These are phyloP conservation scores for Uronychia binucleata DNA, from an alignment of 73 alveolate genomes.

Conservation along the genomic window DNA sequence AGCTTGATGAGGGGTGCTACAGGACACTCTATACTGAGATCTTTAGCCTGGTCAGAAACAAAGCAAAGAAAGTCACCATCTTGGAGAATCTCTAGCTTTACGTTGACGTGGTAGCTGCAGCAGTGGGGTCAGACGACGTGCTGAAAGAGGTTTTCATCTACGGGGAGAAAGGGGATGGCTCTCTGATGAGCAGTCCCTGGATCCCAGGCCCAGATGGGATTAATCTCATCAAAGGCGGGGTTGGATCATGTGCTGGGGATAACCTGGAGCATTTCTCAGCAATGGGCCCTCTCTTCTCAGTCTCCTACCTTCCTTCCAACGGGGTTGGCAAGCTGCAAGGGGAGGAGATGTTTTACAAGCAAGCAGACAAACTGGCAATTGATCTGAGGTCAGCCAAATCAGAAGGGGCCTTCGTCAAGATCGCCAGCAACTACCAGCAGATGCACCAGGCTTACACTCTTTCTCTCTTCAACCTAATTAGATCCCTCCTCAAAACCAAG, in stretches of 20 bases:
- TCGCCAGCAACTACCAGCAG: slow-evolving; percentile 39
- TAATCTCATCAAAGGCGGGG: slow-evolving; percentile 35
- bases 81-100: slow-evolving; percentile 31
- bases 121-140: slow-evolving; percentile 20
- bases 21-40: slow-evolving; percentile 20
- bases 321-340: slow-evolving; percentile 3
- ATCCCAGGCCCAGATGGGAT: slow-evolving; percentile 70
- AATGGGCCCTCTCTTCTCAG: slow-evolving; percentile 46
- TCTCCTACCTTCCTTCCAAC: slow-evolving; percentile 40
- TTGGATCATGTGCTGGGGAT: slow-evolving; percentile 70
- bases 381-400: slow-evolving; percentile 44
- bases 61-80: slow-evolving; percentile 18
- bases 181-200: slow-evolving; percentile 31
- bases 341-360: slow-evolving; percentile 25
- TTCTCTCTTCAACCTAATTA: slow-evolving; percentile 17
- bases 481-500: slow-evolving; percentile 47
- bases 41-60: slow-evolving; percentile 12
- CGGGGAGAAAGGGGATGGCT: neutral
- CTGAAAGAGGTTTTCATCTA: slow-evolving; percentile 15
- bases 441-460: slow-evolving; percentile 13
- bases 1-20: slow-evolving; percentile 36
- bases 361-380: slow-evolving; percentile 20
- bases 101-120: slow-evolving; percentile 8
- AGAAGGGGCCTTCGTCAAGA: slow-evolving; percentile 34
- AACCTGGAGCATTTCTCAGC: slow-evolving; percentile 41